These are phyloP conservation scores for Pythium sp. DNA, from an alignment of 352 stramenopile genomes.

Conservation along the genomic window DNA sequence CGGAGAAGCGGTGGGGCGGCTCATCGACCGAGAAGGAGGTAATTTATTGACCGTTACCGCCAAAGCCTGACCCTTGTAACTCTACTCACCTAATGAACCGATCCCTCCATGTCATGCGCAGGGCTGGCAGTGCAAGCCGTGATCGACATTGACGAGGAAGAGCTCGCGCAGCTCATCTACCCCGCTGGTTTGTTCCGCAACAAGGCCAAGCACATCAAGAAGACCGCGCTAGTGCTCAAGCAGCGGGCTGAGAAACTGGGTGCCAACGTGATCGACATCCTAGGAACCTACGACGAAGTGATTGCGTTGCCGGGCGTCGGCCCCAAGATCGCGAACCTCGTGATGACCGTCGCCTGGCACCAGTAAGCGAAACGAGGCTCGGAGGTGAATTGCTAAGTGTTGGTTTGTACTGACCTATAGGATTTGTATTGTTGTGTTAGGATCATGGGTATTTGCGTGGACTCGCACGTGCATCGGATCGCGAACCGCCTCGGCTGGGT, in stretches of 20 bases:
- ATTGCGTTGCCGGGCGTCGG: slow-evolving; percentile 91
- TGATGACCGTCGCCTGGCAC: slow-evolving; percentile 90
- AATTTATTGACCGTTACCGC: background rate
- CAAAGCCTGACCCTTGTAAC: background rate
- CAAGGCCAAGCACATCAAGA: slow-evolving; percentile 95
- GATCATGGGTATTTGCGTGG: slow-evolving; percentile 92
- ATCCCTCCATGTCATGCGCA: slow-evolving; percentile 8
- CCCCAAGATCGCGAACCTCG: slow-evolving; percentile 95
- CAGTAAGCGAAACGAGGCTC: slow-evolving; percentile 36
- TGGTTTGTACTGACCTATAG: background rate
- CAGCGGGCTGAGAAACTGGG: slow-evolving; percentile 20
- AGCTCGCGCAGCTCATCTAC: slow-evolving; percentile 86
- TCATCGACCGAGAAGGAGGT: slow-evolving; percentile 59
- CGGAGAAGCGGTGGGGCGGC: slow-evolving; percentile 54
- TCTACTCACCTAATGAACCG: background rate
- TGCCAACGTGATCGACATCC: slow-evolving; percentile 76
- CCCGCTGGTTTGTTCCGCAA: slow-evolving; percentile 95
- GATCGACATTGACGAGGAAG: slow-evolving; percentile 68
- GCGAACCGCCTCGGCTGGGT: slow-evolving; percentile 95
- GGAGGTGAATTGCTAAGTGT: too few species aligned
- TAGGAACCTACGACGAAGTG: slow-evolving; percentile 84
- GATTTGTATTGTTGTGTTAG: slow-evolving; percentile 18
- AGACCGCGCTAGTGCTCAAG: slow-evolving; percentile 47
- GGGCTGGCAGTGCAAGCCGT: slow-evolving; percentile 89
- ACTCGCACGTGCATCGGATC: slow-evolving; percentile 97